Evolutionary conservation across 2,329 filamentous ascomycete species (phyloP).

Genomic region (Colletotrichum theobromicola): DNA sequence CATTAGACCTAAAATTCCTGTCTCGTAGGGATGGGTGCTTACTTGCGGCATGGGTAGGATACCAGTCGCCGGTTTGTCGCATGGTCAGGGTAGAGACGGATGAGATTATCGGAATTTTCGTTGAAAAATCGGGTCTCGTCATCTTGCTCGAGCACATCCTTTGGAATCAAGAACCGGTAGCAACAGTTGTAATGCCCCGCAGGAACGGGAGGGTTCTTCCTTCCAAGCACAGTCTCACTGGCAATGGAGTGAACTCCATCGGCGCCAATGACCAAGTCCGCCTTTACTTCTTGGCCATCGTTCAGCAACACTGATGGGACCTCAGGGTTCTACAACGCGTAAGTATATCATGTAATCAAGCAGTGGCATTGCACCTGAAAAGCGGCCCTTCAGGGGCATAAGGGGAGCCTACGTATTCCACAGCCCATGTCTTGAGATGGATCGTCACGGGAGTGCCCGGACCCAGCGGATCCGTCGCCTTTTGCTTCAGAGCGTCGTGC

Average conservation of each 20-base stretch:
- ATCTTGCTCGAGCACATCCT: constrained; percentile 32
- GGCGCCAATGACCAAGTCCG: constrained; percentile 48
- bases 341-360: background rate
- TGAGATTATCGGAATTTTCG: constrained; percentile 24
- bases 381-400: background rate
- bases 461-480: constrained; percentile 34
- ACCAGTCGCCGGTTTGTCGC: constrained; percentile 30
- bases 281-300: constrained; percentile 30
- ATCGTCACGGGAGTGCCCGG: constrained; percentile 29
- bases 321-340: constrained; percentile 24
- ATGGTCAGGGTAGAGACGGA: constrained; percentile 2
- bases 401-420: constrained; percentile 29
- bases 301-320: constrained; percentile 31
- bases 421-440: constrained; percentile 27
- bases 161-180: constrained; percentile 40
- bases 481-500: constrained; percentile 37
- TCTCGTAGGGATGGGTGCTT: background rate
- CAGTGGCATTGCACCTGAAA: background rate
- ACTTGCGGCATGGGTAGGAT: constrained; percentile 38
- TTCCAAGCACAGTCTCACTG: constrained; percentile 31
- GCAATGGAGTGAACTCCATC: constrained; percentile 47
- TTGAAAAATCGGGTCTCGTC: constrained; percentile 34
- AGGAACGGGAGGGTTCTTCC: constrained; percentile 27
- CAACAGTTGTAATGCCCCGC: constrained; percentile 35
- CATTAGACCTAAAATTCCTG: background rate